Evolutionary conservation across 345 rosid species (phyloP), one percentile per base, ranked within the genome.

Genomic region (Luvunga scandens): DNA sequence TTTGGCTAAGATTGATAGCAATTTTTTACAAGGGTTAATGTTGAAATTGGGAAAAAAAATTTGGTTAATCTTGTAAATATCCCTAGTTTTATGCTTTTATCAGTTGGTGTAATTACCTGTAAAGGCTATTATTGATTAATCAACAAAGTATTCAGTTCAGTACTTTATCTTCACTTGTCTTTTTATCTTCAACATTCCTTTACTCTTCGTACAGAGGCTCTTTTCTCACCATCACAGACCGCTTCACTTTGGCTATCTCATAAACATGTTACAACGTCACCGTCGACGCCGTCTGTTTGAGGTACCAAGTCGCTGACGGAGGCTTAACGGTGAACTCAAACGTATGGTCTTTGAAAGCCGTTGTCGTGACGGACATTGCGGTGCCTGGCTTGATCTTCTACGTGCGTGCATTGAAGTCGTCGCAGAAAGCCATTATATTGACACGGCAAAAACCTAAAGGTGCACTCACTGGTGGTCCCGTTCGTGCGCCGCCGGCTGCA

Each of bases 161-260:
- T n/a, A n/a, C n/a, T n/a, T n/a, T n/a, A n/a, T n/a, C n/a, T n/a
- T n/a, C n/a, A n/a, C n/a, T n/a, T n/a, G n/a, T n/a, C n/a, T n/a
- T n/a, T n/a, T n/a, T n/a, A n/a, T n/a, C n/a, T n/a, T n/a, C n/a
- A n/a, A n/a, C n/a, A n/a, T n/a, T n/a, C n/a, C n/a, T n/a, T n/a
- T n/a, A n/a, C n/a, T n/a, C n/a, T n/a, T n/a, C n/a, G n/a, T n/a
- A n/a, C n/a, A n/a, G n/a, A n/a, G n/a, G n/a, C n/a, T n/a, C n/a
- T n/a, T n/a, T n/a, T n/a, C n/a, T n/a, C n/a, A n/a, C n/a, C n/a
- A n/a, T n/a, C n/a, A n/a, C n/a, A 2, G 91, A 90, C 64, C 89
- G 94, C 87, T 94, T 96, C 77, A 92, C 91, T 94, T 96, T 96
- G 3, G 97, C 97, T 68, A 92, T 94, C 89, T 96, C 99, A 64